Base-by-base conservation (phyloP, 2,329 filamentous ascomycete genomes). In the Phialophora tarda region DNA sequence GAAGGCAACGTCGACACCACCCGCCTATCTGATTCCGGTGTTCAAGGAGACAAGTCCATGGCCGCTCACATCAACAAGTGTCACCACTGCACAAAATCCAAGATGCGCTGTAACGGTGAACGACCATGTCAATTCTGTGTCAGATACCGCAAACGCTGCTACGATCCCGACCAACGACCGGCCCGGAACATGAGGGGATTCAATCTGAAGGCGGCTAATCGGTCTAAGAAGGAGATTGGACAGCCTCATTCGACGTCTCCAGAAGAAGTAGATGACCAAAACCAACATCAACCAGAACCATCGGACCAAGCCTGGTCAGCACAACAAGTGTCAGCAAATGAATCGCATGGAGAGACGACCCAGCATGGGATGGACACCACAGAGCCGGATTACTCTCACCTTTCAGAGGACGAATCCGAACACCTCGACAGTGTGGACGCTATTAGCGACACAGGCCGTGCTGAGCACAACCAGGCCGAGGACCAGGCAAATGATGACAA, bases 11-110 rank as follows among this genome's bases (percentile, higher is more conserved):
- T 28, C 24, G 10, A 17, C 48, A 4, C 10, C 23, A 14, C 48
- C 12, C 10, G 21, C 11, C 17, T 4, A 34, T n/a, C 53, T 4
- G 11, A n/a, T 34, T 21, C 17, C 24, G 28, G 17, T n/a, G 0
- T 1, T 34, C 28, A 55, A 55, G 8, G 1, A 55, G 24, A 30
- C 14, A 28, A 34, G 17, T 23, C 53, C 7, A 3, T 11, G 24
- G 3, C 3, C 17, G 10, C 51, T 30, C 0, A 4, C 17, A 34
- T 30, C 4, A 30, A 55, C 4, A 55, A 55, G 26, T 55, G 53
- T 21, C 24, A 55, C 28, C 28, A 30, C n/a, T 55, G 53, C 28
- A 34, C 53, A 4, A 55, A 32, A 34, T n/a, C n/a, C 53, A 30
- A 21, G 8, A n/a, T n/a, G 8, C 24, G 28, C 4, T 55, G 53